These are phyloP conservation scores for Rhizopus delemar DNA, from an alignment of 371 early-diverging fungal genomes.

Conservation along the genomic window DNA sequence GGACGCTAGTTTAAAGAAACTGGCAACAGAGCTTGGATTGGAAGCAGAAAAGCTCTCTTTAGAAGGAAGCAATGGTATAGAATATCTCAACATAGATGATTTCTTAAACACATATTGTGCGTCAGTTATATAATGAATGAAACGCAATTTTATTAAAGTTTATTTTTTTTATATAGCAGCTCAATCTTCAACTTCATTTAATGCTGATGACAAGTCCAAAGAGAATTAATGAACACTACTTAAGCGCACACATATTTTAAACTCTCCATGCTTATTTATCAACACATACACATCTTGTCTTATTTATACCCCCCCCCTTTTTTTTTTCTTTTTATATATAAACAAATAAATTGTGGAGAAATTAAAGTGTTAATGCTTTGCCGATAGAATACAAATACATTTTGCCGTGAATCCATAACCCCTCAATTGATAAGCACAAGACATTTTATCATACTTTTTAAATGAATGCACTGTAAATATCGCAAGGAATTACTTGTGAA, in stretches of 20 bases:
- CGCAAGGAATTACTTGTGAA: too few species aligned
- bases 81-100: constrained; percentile 38
- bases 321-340: background rate
- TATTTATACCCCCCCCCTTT: background rate
- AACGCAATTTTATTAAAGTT: background rate
- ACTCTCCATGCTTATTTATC: background rate
- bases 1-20: constrained; percentile 22
- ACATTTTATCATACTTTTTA: too few species aligned
- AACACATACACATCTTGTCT: background rate
- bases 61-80: constrained; percentile 5
- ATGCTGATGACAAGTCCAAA: background rate
- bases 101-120: constrained; percentile 36
- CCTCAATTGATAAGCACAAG: too few species aligned
- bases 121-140: background rate
- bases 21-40: constrained; percentile 27
- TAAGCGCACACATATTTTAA: background rate
- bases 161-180: background rate
- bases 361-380: too few species aligned
- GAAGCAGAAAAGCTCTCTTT: constrained; percentile 9
- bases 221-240: background rate
- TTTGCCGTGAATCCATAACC: too few species aligned
- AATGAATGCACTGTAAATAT: too few species aligned
- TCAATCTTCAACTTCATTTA: background rate
- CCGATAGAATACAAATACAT: too few species aligned
- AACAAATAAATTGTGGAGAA: too few species aligned